Percentiles rank a stretch among this genome's conserved stretches.
Evolutionary conservation across 345 rosid genomes (phyloP).

Genomic region (Eucalyptus coolabah): DNA sequence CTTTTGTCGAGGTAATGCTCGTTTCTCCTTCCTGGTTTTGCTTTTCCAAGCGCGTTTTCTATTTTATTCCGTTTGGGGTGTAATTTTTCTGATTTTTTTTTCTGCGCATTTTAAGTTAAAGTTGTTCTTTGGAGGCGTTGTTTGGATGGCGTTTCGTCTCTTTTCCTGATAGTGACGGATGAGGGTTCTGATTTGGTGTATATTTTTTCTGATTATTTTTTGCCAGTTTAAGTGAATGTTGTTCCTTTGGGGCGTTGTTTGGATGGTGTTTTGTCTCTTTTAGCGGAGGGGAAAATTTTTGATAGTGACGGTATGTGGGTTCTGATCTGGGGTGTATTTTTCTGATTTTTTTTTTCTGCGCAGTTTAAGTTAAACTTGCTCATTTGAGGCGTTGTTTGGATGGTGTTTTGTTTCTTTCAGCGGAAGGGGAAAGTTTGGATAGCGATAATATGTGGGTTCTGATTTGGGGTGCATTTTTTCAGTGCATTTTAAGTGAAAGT

Average conservation of each 20-base stretch:
- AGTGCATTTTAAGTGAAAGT: background rate
- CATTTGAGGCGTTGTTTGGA: background rate
- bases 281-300: background rate
- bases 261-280: background rate
- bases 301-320: background rate
- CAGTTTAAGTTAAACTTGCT: background rate
- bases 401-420: background rate
- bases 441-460: background rate
- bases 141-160: background rate
- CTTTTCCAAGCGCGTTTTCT: background rate
- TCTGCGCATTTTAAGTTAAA: background rate
- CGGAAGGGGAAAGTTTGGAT: background rate
- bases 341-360: background rate
- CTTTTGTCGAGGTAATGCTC: background rate
- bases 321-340: background rate
- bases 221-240: background rate
- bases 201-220: background rate
- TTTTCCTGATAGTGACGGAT: background rate
- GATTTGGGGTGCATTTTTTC: background rate
- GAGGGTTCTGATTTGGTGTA: background rate
- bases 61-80: background rate
- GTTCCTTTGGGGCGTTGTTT: background rate
- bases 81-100: background rate
- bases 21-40: background rate
- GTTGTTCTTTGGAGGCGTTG: background rate